Evolutionary conservation across 2,329 filamentous ascomycete species (phyloP).

Genomic region (Aspergillus tamarii): DNA sequence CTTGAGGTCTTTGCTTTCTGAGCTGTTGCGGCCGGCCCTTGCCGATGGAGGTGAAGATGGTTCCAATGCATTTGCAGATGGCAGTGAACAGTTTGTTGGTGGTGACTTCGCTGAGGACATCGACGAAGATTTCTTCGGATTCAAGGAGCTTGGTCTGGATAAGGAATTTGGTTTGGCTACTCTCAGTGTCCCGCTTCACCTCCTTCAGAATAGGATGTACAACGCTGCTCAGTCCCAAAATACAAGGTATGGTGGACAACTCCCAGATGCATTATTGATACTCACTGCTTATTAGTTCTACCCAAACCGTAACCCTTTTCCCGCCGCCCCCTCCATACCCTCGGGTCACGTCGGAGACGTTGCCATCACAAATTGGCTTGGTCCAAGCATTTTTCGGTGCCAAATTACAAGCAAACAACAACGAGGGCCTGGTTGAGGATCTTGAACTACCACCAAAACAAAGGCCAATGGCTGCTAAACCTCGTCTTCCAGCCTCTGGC

Average conservation of each 20-base stretch:
- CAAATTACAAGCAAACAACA: conserved; percentile 81
- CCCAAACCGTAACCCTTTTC: conserved; percentile 60
- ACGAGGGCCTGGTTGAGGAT: conserved; percentile 86
- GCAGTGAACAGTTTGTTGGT: conserved; percentile 93
- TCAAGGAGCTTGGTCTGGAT: conserved; percentile 91
- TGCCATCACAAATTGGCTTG: conserved; percentile 80
- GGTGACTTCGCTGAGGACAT: conserved; percentile 98
- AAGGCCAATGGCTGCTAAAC: conserved; percentile 54
- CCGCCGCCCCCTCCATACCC: conserved; percentile 71
- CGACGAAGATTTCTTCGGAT: conserved; percentile 98
- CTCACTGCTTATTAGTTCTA: conserved; percentile 26
- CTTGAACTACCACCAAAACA: conserved; percentile 94
- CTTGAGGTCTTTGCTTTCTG: conserved; percentile 90
- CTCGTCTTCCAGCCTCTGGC: conserved; percentile 50
- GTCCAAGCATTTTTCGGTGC: conserved; percentile 89
- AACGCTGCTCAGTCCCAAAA: conserved; percentile 81
- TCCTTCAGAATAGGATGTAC: conserved; percentile 88
- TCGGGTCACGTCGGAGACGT: conserved; percentile 75
- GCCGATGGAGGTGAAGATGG: conserved; percentile 80
- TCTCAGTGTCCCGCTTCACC: conserved; percentile 88
- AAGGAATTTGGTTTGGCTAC: conserved; percentile 86
- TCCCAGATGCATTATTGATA: conserved; percentile 10
- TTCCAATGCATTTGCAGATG: conserved; percentile 89
- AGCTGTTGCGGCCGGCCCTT: conserved; percentile 87
- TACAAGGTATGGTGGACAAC: conserved; percentile 50